Base-by-base conservation (phyloP, 495 filamentous ascomycete genomes). In the Penicillium argentinense region DNA sequence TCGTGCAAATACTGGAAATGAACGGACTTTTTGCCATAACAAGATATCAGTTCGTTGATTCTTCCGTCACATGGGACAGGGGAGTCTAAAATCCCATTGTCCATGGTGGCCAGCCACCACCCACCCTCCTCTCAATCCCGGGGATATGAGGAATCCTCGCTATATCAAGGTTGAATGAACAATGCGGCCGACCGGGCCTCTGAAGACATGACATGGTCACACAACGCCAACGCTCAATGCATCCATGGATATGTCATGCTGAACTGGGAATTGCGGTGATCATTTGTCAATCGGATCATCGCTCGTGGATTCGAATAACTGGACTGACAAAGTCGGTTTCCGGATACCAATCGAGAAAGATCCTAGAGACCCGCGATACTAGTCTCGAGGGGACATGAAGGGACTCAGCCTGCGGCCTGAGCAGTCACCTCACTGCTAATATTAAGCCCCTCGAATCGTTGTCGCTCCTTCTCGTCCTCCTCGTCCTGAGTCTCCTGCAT, bases 401-500 rank as follows among this genome's bases (percentile, higher is more conserved):
- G 42, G 25, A 32, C 49, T 73, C 70, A 73, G 33, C 56, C 68
- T 42, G 56, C 60, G 25, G 49, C 56, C 52, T n/a, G n/a, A n/a
- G n/a, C n/a, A n/a, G n/a, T n/a, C n/a, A n/a, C n/a, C n/a, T n/a
- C n/a, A n/a, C n/a, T n/a, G n/a, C n/a, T n/a, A n/a, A n/a, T n/a
- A n/a, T n/a, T n/a, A n/a, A n/a, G n/a, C n/a, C n/a, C n/a, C n/a
- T n/a, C 63, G 37, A 77, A 50, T 3, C 72, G 66, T 51, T 75
- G 71, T 50, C 71, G 63, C 58, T 77, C 71, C 52, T 68, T 72
- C 59, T 64, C 41, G 41, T 66, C 61, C 8, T 63, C 64, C 38
- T 87, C 52, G 13, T 77, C 77, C 59, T 87, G 82, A 3, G 87
- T 91, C 73, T 90, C 86, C 57, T 70, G 67, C 37, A 83, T 81